Conservation (phyloP, 352 stramenopile species). For the Globisporangium perplexum region DNA sequence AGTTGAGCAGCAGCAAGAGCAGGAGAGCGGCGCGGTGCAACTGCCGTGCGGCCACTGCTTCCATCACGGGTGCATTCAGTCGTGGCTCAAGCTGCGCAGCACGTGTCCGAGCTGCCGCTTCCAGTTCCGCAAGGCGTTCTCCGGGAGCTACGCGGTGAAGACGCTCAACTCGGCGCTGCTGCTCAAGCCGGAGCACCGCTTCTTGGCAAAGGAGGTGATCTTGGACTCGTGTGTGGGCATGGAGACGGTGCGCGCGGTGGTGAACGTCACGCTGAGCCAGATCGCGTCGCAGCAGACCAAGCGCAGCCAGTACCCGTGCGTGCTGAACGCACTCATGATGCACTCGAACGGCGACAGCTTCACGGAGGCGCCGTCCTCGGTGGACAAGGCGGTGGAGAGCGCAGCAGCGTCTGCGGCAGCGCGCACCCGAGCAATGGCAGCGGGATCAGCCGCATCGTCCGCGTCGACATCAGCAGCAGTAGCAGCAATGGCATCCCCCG, state of each 20-base stretch:
- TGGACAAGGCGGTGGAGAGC: slow-evolving; percentile 24
- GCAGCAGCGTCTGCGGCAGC: neutral
- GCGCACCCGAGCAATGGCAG: neutral
- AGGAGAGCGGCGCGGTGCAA: slow-evolving; percentile 66
- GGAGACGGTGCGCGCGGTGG: slow-evolving; percentile 62
- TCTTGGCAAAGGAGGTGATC: slow-evolving; percentile 47
- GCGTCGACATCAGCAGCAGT: neutral
- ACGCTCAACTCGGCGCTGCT: slow-evolving; percentile 77
- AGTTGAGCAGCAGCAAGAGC: neutral
- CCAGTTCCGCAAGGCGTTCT: slow-evolving; percentile 85
- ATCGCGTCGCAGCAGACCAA: slow-evolving; percentile 43
- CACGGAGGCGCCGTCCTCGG: slow-evolving; percentile 27
- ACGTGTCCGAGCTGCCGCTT: slow-evolving; percentile 94
- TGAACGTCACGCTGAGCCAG: slow-evolving; percentile 77
- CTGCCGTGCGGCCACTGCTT: slow-evolving; percentile 93
- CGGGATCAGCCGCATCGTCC: slow-evolving; percentile 2
- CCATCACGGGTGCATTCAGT: slow-evolving; percentile 90
- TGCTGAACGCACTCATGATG: slow-evolving; percentile 80
- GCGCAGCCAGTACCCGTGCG: slow-evolving; percentile 67
- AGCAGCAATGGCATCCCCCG: neutral
- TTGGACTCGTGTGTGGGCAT: slow-evolving; percentile 46
- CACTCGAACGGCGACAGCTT: slow-evolving; percentile 68
- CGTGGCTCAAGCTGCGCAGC: slow-evolving; percentile 90
- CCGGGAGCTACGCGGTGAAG: slow-evolving; percentile 68
- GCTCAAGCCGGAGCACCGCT: slow-evolving; percentile 55